These are phyloP conservation scores for Cicer judaicum DNA, from an alignment of 306 rosid genomes.

Conservation along the genomic window DNA sequence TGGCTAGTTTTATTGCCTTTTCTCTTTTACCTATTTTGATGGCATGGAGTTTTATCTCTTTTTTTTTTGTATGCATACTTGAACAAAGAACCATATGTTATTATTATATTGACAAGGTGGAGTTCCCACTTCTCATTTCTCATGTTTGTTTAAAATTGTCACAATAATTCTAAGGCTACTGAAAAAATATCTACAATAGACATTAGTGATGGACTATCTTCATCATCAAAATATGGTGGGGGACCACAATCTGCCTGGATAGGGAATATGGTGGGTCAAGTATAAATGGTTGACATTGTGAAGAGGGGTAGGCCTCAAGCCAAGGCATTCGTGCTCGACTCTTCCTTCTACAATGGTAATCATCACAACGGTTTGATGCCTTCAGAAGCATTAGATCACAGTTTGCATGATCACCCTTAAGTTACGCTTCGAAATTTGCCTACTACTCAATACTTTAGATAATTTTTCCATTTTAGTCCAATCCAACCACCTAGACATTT, in stretches of 20 bases:
- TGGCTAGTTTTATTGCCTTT: slow-evolving; percentile 3
- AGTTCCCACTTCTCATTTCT: slow-evolving; percentile 38
- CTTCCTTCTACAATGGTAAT: slow-evolving; percentile 57
- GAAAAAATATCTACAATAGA: slow-evolving; percentile 54
- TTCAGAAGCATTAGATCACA: slow-evolving; percentile 52
- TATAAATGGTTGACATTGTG: slow-evolving; percentile 89
- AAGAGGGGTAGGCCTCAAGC: slow-evolving; percentile 84
- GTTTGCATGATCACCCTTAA: slow-evolving; percentile 38
- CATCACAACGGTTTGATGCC: slow-evolving; percentile 55
- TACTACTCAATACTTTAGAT: no score
- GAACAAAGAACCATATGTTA: not conserved
- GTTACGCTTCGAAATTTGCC: no score
- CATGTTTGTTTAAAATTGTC: slow-evolving; percentile 44
- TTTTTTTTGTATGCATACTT: slow-evolving; percentile 12
- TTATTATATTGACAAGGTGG: not conserved
- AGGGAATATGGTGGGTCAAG: slow-evolving; percentile 72
- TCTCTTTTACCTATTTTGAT: slow-evolving; percentile 4
- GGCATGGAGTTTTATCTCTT: not conserved
- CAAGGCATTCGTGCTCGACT: slow-evolving; percentile 55
- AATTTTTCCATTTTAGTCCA: no score
- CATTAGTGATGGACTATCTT: slow-evolving; percentile 60
- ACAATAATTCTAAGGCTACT: slow-evolving; percentile 66
- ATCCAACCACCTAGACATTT: no score
- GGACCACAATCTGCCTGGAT: slow-evolving; percentile 74
- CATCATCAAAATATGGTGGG: slow-evolving; percentile 72